These are phyloP conservation scores for Ehretia macrophylla DNA, from an alignment of 257 asterid genomes.

Conservation along the genomic window DNA sequence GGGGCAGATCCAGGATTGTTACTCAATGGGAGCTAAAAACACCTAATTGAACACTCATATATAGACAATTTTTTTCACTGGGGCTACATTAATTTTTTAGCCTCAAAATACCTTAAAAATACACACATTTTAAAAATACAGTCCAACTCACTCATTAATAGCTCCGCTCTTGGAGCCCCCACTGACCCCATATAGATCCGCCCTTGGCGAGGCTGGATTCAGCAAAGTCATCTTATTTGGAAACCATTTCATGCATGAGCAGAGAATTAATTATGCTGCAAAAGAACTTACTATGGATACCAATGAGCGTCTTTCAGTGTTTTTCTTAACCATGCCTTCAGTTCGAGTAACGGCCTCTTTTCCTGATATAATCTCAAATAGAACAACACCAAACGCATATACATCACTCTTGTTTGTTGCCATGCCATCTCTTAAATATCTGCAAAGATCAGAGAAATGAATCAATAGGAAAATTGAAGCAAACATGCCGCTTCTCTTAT, in stretches of 20 bases:
- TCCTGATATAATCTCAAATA: slow-evolving; percentile 85
- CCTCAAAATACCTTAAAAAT: too few relatives aligned
- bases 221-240: not conserved
- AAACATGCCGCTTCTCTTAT: not conserved
- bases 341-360: slow-evolving; percentile 69
- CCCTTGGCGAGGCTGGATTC: too few relatives aligned
- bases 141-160: too few relatives aligned
- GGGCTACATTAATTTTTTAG: too few relatives aligned
- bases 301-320: slow-evolving; percentile 77
- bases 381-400: slow-evolving; percentile 92
- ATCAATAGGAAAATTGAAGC: slow-evolving; percentile 11
- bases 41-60: too few relatives aligned
- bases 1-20: too few relatives aligned
- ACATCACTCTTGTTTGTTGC: slow-evolving; percentile 90
- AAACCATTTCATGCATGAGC: not conserved
- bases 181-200: too few relatives aligned
- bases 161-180: too few relatives aligned
- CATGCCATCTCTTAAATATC: slow-evolving; percentile 85
- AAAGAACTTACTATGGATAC: slow-evolving; percentile 80
- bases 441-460: slow-evolving; percentile 26
- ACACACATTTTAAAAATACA: too few relatives aligned
- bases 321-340: slow-evolving; percentile 37
- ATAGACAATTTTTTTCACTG: too few relatives aligned
- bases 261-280: not conserved
- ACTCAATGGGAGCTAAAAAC: too few relatives aligned